Percentiles rank a stretch among this genome's conserved stretches.
Conservation (phyloP, 768 basidiomycete species). For the Nevesoporus exiguus region DNA sequence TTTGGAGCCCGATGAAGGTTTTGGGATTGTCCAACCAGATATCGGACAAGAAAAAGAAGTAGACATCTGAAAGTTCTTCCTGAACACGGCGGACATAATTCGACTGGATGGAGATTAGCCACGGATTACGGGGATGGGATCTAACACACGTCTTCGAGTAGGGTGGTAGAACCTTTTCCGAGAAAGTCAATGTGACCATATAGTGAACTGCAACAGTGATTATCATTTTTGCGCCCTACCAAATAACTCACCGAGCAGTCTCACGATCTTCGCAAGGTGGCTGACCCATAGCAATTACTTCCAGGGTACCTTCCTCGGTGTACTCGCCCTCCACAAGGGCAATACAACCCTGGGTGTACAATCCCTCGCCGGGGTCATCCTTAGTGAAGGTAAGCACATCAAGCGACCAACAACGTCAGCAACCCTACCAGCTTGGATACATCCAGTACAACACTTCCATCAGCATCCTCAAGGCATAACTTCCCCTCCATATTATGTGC, state of each 20-base stretch:
- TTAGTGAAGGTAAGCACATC: slow-evolving; percentile 27
- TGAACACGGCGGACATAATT: slow-evolving; percentile 60
- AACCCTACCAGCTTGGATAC: slow-evolving; percentile 72
- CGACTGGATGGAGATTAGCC: slow-evolving; percentile 39
- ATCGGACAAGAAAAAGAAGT: slow-evolving; percentile 94
- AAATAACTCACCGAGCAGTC: slow-evolving; percentile 61
- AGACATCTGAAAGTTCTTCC: slow-evolving; percentile 68
- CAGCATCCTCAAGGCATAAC: slow-evolving; percentile 88
- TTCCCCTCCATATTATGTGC: slow-evolving; percentile 86
- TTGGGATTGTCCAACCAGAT: slow-evolving; percentile 91
- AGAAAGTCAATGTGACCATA: slow-evolving; percentile 97
- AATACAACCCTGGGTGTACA: slow-evolving; percentile 96
- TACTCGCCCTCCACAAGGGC: slow-evolving; percentile 96
- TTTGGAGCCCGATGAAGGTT: slow-evolving; percentile 73
- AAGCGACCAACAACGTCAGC: background rate
- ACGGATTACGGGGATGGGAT: background rate
- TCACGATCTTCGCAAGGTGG: slow-evolving; percentile 92
- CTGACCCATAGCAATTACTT: slow-evolving; percentile 93
- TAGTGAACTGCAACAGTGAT: slow-evolving; percentile 59
- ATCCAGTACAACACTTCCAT: slow-evolving; percentile 86
- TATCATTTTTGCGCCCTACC: background rate
- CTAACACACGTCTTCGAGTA: slow-evolving; percentile 79
- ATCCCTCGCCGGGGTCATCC: slow-evolving; percentile 90
- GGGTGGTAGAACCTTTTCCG: slow-evolving; percentile 88
- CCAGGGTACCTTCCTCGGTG: slow-evolving; percentile 83